Conservation (phyloP, 192 early-diverging fungal species). For the Cladochytrium replicatum region DNA sequence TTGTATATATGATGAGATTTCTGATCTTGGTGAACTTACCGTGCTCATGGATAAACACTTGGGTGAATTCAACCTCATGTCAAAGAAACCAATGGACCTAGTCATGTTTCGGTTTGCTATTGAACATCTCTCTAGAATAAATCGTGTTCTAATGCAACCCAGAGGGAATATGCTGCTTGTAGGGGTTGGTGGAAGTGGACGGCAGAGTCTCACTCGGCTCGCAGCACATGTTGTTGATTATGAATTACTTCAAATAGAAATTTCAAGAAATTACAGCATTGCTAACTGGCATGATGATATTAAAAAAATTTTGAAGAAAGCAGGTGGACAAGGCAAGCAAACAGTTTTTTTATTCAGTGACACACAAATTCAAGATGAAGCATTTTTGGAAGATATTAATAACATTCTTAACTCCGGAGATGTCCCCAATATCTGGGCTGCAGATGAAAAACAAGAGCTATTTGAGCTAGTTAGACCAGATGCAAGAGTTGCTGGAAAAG, state of each 20-base stretch:
- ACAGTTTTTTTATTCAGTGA: constrained; percentile 51
- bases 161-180: constrained; percentile 49
- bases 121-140: constrained; percentile 47
- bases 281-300: constrained; percentile 52
- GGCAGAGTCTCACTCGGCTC: constrained; percentile 48
- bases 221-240: constrained; percentile 49
- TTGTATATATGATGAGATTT: constrained; percentile 43
- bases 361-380: constrained; percentile 52
- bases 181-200: constrained; percentile 49
- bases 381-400: constrained; percentile 53
- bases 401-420: constrained; percentile 53
- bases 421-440: constrained; percentile 46
- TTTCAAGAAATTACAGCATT: constrained; percentile 44
- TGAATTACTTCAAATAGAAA: constrained; percentile 51
- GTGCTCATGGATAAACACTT: constrained; percentile 41
- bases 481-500: constrained; percentile 11
- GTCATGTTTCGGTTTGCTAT: constrained; percentile 55
- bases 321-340: constrained; percentile 40
- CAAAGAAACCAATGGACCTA: constrained; percentile 54
- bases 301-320: constrained; percentile 43
- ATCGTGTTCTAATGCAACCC: constrained; percentile 43
- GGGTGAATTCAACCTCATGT: constrained; percentile 43
- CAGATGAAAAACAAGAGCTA: constrained; percentile 49
- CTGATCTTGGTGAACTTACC: constrained; percentile 33
- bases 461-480: constrained; percentile 45